Conservation (phyloP, 305 asterid genomes). For the Solanum chacoense region DNA sequence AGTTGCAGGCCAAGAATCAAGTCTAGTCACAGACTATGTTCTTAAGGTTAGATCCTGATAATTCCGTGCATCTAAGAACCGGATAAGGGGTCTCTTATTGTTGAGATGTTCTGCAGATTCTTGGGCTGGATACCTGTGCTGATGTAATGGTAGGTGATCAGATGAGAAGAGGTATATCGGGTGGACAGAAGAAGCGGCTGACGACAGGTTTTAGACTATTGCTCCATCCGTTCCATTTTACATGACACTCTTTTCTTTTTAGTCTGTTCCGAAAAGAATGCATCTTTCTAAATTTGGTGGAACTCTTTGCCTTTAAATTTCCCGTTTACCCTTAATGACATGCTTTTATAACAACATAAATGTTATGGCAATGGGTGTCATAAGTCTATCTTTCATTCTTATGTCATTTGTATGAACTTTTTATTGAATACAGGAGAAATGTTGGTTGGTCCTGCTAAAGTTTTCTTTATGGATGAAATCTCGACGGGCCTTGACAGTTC, state of each 20-base stretch:
- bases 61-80: background rate
- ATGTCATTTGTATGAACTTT: background rate
- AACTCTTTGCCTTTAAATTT: background rate
- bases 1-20: constrained; percentile 79
- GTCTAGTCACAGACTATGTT: constrained; percentile 73
- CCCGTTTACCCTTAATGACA: background rate
- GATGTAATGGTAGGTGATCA: constrained; percentile 83
- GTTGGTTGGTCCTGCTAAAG: constrained; percentile 94
- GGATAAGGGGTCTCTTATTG: background rate
- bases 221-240: background rate
- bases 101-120: constrained; percentile 37
- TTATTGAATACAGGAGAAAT: constrained; percentile 58
- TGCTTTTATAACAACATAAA: background rate
- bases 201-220: constrained; percentile 53
- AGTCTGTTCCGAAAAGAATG: background rate
- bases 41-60: constrained; percentile 51
- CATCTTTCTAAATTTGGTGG: background rate
- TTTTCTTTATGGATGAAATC: constrained; percentile 93
- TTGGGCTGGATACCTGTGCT: constrained; percentile 90
- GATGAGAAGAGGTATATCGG: constrained; percentile 93
- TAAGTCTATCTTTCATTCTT: background rate
- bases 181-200: constrained; percentile 91
- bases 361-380: background rate
- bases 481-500: constrained; percentile 98
- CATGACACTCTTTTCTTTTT: background rate